Percentiles rank a stretch among this genome's conserved stretches.
phyloP scores from a whole-genome alignment of 768 basidiomycete species.

The Boletus rubroflammeus region DNA sequence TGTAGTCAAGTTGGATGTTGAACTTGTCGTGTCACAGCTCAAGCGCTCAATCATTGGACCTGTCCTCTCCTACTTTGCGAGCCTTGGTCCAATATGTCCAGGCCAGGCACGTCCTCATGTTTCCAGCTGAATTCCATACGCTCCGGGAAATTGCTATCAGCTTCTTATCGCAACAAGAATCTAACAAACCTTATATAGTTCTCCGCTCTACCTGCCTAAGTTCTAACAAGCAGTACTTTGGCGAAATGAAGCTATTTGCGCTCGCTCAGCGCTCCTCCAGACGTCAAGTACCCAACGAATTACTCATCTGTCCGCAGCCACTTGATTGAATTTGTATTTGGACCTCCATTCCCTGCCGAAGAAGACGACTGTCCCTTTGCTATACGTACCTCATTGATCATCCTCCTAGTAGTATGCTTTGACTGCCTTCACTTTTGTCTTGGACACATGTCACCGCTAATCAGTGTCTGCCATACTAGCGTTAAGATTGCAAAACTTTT shows the following conservation, averaged over 20 bases:
- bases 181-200: conserved; percentile 19
- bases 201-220: conserved; percentile 27
- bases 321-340: conserved; percentile 8
- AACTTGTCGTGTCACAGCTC: not conserved
- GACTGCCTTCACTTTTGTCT: not conserved
- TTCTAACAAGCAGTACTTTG: too few relatives aligned
- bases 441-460: not conserved
- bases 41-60: too few relatives aligned
- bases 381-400: too few relatives aligned
- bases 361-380: not conserved
- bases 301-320: conserved; percentile 19
- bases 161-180: conserved; percentile 22
- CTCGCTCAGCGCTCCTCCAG: conserved; percentile 6
- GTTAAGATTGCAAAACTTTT: not conserved
- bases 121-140: not conserved
- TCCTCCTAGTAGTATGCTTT: not conserved
- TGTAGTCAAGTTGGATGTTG: not conserved
- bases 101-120: not conserved
- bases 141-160: conserved; percentile 14
- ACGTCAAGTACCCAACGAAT: conserved; percentile 28
- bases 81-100: not conserved
- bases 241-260: conserved; percentile 27
- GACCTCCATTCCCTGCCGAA: not conserved
- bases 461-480: not conserved
- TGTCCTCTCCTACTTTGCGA: not conserved